Evolutionary conservation across 2,329 filamentous ascomycete species (phyloP).

Genomic region (Sporothrix inflata): DNA sequence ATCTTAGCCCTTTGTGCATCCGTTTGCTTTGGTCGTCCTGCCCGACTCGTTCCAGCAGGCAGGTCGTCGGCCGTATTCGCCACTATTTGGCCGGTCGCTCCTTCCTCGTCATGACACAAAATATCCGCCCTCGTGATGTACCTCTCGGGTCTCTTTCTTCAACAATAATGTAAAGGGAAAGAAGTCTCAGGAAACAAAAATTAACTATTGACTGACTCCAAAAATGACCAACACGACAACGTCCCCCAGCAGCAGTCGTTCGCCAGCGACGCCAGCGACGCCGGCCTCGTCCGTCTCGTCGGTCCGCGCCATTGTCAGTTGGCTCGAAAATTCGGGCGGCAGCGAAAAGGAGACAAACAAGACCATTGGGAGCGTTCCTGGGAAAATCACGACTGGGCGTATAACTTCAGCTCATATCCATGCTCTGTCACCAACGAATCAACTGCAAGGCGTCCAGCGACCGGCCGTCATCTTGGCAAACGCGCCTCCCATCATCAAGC

Average conservation of each 20-base stretch:
- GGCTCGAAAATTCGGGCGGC: constrained; percentile 22
- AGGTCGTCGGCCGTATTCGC: constrained; percentile 17
- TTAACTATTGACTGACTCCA: not conserved
- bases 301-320: constrained; percentile 27
- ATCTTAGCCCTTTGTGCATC: not conserved
- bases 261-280: not conserved
- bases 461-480: not conserved
- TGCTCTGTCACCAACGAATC: not conserved
- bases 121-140: not conserved
- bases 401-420: not conserved
- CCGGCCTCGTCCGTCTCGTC: constrained; percentile 17
- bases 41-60: not conserved
- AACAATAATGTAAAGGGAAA: not conserved
- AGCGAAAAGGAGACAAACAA: not conserved
- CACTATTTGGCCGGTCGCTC: constrained; percentile 18
- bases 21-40: constrained; percentile 16
- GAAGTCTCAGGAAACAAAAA: not conserved
- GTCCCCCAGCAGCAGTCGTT: not conserved
- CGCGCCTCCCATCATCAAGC: not conserved
- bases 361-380: too few relatives aligned
- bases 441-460: not conserved
- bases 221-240: not conserved
- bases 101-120: constrained; percentile 7
- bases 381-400: not conserved
- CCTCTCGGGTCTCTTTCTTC: not conserved